Conservation (phyloP, 1,139 yeast species). For the Kurtzmaniella quercitrusa region DNA sequence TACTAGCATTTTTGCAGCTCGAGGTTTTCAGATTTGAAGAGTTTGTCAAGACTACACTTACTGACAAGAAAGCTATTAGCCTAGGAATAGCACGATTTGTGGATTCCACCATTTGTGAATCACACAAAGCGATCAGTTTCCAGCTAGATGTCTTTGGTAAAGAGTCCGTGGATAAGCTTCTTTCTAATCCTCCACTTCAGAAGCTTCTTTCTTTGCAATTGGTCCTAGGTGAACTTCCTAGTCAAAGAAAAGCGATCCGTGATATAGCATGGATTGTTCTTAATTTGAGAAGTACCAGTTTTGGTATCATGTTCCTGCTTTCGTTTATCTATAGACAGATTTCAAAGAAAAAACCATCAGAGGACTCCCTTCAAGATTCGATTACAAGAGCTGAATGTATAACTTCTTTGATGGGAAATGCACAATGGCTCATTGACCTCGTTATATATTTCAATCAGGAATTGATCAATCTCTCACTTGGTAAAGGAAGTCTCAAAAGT, state of each 20-base stretch:
- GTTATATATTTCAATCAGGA: slow-evolving; percentile 68
- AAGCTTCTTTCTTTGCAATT: slow-evolving; percentile 62
- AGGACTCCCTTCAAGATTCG: slow-evolving; percentile 52
- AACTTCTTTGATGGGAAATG: slow-evolving; percentile 61
- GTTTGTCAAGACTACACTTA: slow-evolving; percentile 12
- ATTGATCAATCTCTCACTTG: slow-evolving; percentile 36
- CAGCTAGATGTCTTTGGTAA: slow-evolving; percentile 58
- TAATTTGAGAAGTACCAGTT: slow-evolving; percentile 66
- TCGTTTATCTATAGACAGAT: slow-evolving; percentile 57
- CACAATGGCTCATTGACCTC: slow-evolving; percentile 78
- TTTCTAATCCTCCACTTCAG: slow-evolving; percentile 72
- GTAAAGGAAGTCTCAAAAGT: slow-evolving; percentile 11
- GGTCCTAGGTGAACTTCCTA: slow-evolving; percentile 54
- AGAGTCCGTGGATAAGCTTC: slow-evolving; percentile 66
- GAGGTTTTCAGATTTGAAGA: slow-evolving; percentile 34
- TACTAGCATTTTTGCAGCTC: slow-evolving; percentile 50
- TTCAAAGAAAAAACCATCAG: slow-evolving; percentile 46
- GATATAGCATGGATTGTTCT: slow-evolving; percentile 66
- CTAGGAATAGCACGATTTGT: slow-evolving; percentile 33
- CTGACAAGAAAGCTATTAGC: slow-evolving; percentile 15
- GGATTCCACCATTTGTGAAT: slow-evolving; percentile 52
- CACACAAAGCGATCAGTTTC: slow-evolving; percentile 67
- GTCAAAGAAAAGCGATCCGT: slow-evolving; percentile 44
- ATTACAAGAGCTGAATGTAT: slow-evolving; percentile 55
- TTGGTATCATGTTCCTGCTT: slow-evolving; percentile 71